Percentiles rank a stretch among this genome's conserved stretches.
These are phyloP conservation scores for Chrysosphaeria jannelii DNA, from an alignment of 2,329 filamentous ascomycete genomes.

Conservation along the genomic window DNA sequence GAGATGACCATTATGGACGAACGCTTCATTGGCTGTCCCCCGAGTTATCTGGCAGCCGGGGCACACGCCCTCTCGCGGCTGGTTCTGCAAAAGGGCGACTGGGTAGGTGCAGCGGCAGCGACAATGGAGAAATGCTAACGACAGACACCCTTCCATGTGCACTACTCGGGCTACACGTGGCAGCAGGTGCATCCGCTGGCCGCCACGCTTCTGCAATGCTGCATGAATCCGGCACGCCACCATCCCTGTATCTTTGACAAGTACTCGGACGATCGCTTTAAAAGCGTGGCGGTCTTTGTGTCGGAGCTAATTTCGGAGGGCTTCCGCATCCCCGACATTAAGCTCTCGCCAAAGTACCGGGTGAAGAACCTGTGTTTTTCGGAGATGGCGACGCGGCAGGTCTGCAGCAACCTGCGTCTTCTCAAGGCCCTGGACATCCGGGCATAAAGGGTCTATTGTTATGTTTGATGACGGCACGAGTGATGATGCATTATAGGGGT, in stretches of 20 bases:
- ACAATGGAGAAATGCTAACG: conserved; percentile 1
- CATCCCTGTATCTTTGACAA: conserved; percentile 77
- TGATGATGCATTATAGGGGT: no score
- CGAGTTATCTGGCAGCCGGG: conserved; percentile 72
- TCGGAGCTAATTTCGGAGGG: conserved; percentile 29
- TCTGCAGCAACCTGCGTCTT: no score
- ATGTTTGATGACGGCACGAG: no score
- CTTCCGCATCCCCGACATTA: neutral
- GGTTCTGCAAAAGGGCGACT: conserved; percentile 72
- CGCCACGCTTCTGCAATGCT: conserved; percentile 60
- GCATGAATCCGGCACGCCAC: conserved; percentile 49
- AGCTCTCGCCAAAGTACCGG: no score
- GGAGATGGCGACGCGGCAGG: no score
- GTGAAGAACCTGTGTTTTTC: no score
- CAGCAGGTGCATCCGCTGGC: conserved; percentile 53
- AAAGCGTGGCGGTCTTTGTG: conserved; percentile 55
- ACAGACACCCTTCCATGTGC: conserved; percentile 42
- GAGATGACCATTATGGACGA: conserved; percentile 96
- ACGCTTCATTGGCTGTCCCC: conserved; percentile 71
- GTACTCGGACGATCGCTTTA: conserved; percentile 67
- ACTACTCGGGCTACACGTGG: conserved; percentile 86
- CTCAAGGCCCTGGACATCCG: no score
- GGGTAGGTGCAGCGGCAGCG: conserved; percentile 42
- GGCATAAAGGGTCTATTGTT: no score
- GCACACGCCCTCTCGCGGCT: conserved; percentile 75